phyloP scores from a whole-genome alignment of 2,329 filamentous ascomycete species.

The Claviceps purpurea region DNA sequence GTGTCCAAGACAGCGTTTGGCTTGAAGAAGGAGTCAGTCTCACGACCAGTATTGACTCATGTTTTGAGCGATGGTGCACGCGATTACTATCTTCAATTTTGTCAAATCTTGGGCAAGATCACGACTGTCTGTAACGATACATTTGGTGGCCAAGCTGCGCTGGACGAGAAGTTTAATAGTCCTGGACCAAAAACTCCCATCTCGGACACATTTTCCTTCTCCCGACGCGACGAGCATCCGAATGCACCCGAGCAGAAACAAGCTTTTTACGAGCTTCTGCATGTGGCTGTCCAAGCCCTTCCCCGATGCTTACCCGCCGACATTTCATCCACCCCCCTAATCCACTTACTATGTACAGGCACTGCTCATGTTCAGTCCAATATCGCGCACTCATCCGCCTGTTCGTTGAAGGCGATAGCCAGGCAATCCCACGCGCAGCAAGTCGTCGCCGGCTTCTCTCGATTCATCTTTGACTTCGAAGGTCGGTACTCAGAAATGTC shows the following conservation, averaged over 20 bases:
- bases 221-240: conserved; percentile 64
- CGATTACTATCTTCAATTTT: conserved; percentile 83
- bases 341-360: conserved; percentile 90
- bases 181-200: conserved; percentile 89
- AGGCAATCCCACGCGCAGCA: conserved; percentile 85
- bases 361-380: conserved; percentile 90
- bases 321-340: conserved; percentile 83
- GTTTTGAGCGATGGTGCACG: conserved; percentile 62
- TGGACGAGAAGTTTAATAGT: conserved; percentile 89
- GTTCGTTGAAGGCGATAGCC: conserved; percentile 90
- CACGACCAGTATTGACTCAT: conserved; percentile 46
- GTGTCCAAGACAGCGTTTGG: conserved; percentile 13
- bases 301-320: conserved; percentile 86
- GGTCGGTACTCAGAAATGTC: conserved; percentile 96
- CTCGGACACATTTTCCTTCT: conserved; percentile 84
- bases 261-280: conserved; percentile 86
- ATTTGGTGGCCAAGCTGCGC: conserved; percentile 86
- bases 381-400: conserved; percentile 82
- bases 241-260: conserved; percentile 72
- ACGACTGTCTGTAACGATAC: conserved; percentile 94
- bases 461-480: conserved; percentile 98
- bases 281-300: conserved; percentile 88
- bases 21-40: conserved; percentile 49
- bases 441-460: conserved; percentile 89
- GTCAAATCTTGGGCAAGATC: conserved; percentile 88